Evolutionary conservation across 257 asterid species (phyloP), one percentile per base, ranked within the genome.

Genomic region (Prunella vulgaris): DNA sequence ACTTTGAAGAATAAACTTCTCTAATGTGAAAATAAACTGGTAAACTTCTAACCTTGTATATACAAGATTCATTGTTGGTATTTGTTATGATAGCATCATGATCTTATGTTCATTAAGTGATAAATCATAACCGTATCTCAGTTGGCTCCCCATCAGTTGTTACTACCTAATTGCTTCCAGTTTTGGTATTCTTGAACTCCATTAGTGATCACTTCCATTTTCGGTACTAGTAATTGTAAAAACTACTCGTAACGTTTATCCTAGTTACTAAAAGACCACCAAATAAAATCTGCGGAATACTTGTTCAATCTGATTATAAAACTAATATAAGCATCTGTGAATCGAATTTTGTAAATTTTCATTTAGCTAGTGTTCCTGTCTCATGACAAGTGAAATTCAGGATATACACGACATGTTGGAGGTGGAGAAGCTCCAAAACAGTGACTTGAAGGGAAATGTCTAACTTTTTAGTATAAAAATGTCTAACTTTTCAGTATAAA

Each of bases 351-450:
- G 28, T 59, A 7, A 3, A 27, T 10, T 24, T 9, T n/a, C 15
- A 54, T 22, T 10, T 2, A 10, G 32, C 69, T 20, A 27, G 9
- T 13, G 17, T 30, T 13, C 52, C 8, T 5, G 17, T 64, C 28
- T 15, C 7, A 27, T 37, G 2, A 49, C 12, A 30, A 65, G 70
- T 49, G n/a, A 69, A 75, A 70, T 71, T 69, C 84, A 88, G 88
- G 92, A 69, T 38, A 74, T 48, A 15, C 62, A 69, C 28, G 71
- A 70, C 20, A 74, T 66, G 53, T 65, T 49, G 71, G 90, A 76
- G 42, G 32, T 38, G 17, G 85, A 77, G 65, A 79, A 76, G 78
- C 82, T 71, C 51, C 76, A 76, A 68, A 80, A 77, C 9, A 71
- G 62, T 10, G 88, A 75, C 48, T 20, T 48, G 44, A 72, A 79